These are phyloP conservation scores for Carpinus viminea DNA, from an alignment of 306 rosid genomes.

Conservation along the genomic window DNA sequence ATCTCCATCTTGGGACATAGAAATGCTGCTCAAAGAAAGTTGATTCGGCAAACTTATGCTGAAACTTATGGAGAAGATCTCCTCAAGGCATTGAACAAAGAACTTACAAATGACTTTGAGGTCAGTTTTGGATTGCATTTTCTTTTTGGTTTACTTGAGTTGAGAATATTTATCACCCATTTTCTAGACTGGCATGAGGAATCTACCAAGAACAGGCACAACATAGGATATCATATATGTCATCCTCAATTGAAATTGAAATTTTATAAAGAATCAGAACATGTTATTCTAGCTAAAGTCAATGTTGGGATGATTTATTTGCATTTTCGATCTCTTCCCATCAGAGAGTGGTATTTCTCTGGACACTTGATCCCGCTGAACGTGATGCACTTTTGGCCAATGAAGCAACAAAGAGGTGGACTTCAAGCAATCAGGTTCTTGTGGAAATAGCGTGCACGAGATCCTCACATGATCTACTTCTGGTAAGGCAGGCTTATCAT, in stretches of 20 bases:
- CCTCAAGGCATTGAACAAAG: slow-evolving; percentile 47
- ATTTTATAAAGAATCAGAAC: too few relatives aligned
- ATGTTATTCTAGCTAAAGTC: too few relatives aligned
- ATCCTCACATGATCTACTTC: slow-evolving; percentile 39
- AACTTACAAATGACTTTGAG: slow-evolving; percentile 61
- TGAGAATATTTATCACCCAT: neutral
- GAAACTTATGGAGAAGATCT: slow-evolving; percentile 53
- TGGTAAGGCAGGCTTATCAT: slow-evolving; percentile 53
- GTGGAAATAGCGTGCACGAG: slow-evolving; percentile 55
- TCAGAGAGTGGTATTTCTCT: slow-evolving; percentile 44
- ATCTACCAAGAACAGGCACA: too few relatives aligned
- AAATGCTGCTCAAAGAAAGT: slow-evolving; percentile 45
- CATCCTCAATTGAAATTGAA: too few relatives aligned
- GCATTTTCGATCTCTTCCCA: too few relatives aligned
- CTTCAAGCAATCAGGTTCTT: slow-evolving; percentile 40
- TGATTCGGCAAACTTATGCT: slow-evolving; percentile 40
- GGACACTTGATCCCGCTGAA: slow-evolving; percentile 55
- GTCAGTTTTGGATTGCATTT: slow-evolving; percentile 28
- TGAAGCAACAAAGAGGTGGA: slow-evolving; percentile 50
- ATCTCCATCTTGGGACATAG: slow-evolving; percentile 61
- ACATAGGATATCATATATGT: too few relatives aligned
- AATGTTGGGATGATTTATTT: too few relatives aligned
- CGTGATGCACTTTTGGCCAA: slow-evolving; percentile 52
- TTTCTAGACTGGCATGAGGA: too few relatives aligned
- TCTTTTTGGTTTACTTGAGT: neutral